Percentiles rank a stretch among this genome's conserved stretches.
These are phyloP conservation scores for Emmonsia crescens DNA, from an alignment of 2,329 filamentous ascomycete genomes.

Conservation along the genomic window DNA sequence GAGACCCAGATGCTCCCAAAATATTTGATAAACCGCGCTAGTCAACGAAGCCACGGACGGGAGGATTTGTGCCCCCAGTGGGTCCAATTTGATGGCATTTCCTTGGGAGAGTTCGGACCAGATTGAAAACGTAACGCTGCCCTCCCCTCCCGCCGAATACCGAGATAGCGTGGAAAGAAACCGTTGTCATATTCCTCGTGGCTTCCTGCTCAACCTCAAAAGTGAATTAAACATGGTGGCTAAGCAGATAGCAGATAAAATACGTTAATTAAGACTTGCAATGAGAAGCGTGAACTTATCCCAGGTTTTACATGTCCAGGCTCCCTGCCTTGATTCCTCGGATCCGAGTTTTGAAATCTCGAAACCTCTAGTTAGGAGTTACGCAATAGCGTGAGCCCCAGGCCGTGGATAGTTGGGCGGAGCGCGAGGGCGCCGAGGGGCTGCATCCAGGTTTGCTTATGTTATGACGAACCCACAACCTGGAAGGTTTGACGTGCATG, in stretches of 20 bases:
- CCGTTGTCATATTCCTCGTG: not conserved
- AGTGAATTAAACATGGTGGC: not conserved
- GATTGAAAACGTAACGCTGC: not conserved
- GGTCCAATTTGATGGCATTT: constrained; percentile 3
- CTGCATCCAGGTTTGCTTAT: not conserved
- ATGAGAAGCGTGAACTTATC: not conserved
- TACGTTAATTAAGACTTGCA: not conserved
- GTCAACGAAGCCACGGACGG: constrained; percentile 9
- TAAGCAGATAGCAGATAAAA: not conserved
- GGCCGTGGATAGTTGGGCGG: not conserved
- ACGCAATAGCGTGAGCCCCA: constrained; percentile 4
- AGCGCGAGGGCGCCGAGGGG: not conserved
- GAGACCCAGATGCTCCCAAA: constrained; percentile 4
- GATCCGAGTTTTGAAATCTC: not conserved
- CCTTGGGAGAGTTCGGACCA: not conserved
- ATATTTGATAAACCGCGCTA: constrained; percentile 10
- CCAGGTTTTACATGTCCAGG: not conserved
- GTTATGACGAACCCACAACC: not conserved
- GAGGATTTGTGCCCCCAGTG: constrained; percentile 3
- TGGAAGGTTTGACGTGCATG: constrained; percentile 1
- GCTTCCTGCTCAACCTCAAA: not conserved
- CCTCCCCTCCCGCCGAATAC: not conserved
- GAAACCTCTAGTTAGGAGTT: not conserved
- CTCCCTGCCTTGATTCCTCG: not conserved
- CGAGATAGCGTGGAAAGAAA: constrained; percentile 1